Percentiles rank a stretch among this genome's conserved stretches.
Evolutionary conservation across 2,329 filamentous ascomycete genomes (phyloP).

Genomic region (Pseudogymnoascus sp.): DNA sequence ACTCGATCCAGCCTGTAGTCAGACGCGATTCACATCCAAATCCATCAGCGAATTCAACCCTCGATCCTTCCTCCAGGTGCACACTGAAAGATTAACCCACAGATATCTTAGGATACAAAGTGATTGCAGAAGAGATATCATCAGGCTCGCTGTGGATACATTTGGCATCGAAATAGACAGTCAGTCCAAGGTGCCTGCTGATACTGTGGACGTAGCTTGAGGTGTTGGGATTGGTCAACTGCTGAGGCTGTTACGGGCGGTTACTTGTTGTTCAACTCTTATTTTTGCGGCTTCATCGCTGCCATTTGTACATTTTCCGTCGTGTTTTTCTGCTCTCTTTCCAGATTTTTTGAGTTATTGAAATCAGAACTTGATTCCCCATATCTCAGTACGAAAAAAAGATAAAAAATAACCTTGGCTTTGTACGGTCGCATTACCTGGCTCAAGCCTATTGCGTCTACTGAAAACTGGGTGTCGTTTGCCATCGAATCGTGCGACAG

Average conservation of each 20-base stretch:
- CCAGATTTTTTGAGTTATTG: slow-evolving; percentile 27
- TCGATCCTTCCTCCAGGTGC: background rate
- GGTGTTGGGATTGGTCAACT: slow-evolving; percentile 4
- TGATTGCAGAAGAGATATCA: slow-evolving; percentile 3
- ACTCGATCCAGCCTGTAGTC: background rate
- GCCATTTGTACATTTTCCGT: slow-evolving; percentile 5
- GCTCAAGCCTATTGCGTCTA: slow-evolving; percentile 18
- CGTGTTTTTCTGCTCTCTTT: slow-evolving; percentile 22
- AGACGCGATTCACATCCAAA: background rate
- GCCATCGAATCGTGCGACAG: slow-evolving; percentile 12
- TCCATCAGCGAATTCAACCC: background rate
- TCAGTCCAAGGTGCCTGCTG: background rate
- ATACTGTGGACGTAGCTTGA: background rate
- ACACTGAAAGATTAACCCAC: slow-evolving; percentile 1
- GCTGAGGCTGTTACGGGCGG: slow-evolving; percentile 6
- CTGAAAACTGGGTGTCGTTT: slow-evolving; percentile 20
- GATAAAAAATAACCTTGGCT: slow-evolving; percentile 29
- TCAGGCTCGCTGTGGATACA: slow-evolving; percentile 4
- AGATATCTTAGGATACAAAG: background rate
- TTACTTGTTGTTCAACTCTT: slow-evolving; percentile 6
- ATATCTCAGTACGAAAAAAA: slow-evolving; percentile 30
- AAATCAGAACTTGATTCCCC: slow-evolving; percentile 32
- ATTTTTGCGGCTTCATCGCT: slow-evolving; percentile 6
- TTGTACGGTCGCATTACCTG: slow-evolving; percentile 27
- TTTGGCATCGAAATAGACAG: slow-evolving; percentile 7